A percentile compares a stretch with the other conserved stretches of the same genome.
phyloP scores from a whole-genome alignment of 352 stramenopile genomes.

The Phytophthora hibernalis region DNA sequence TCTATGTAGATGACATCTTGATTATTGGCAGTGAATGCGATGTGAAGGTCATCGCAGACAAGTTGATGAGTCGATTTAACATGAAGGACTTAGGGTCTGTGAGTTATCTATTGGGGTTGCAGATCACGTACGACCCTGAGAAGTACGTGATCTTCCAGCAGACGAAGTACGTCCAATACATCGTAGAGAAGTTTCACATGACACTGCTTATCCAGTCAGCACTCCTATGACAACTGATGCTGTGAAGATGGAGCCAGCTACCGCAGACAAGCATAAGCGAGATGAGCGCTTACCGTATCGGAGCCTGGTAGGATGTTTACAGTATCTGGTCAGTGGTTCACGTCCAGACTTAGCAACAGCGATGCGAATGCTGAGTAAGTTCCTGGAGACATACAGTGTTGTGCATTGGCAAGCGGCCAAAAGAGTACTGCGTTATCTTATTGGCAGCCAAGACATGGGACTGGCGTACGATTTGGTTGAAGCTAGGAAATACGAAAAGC shows the following conservation, averaged over 20 bases:
- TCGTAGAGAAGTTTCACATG: constrained; percentile 16
- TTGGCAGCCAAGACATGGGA: constrained; percentile 8
- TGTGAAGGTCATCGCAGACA: constrained; percentile 5
- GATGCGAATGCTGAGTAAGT: constrained; percentile 13
- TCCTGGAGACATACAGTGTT: neutral
- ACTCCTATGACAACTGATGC: constrained; percentile 19
- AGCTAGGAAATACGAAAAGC: constrained; percentile 18
- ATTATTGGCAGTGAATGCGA: constrained; percentile 6
- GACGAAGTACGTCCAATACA: constrained; percentile 24
- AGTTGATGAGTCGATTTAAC: constrained; percentile 2
- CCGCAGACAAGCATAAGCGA: constrained; percentile 9
- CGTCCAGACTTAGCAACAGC: constrained; percentile 11
- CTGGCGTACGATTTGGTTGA: constrained; percentile 24
- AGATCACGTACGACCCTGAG: constrained; percentile 12
- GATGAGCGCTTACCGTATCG: constrained; percentile 19
- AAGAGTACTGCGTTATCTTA: constrained; percentile 10
- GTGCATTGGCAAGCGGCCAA: constrained; percentile 8
- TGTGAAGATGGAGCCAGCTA: constrained; percentile 2
- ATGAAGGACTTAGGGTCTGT: constrained; percentile 10
- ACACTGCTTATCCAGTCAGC: neutral
- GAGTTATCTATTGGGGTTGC: constrained; percentile 19
- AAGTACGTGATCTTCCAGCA: constrained; percentile 11
- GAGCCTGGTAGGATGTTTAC: constrained; percentile 19
- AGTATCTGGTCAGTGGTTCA: constrained; percentile 21
- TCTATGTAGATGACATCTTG: constrained; percentile 16